Evolutionary conservation across 352 stramenopile genomes (phyloP).

Genomic region (Phytophthora pistaciae): DNA sequence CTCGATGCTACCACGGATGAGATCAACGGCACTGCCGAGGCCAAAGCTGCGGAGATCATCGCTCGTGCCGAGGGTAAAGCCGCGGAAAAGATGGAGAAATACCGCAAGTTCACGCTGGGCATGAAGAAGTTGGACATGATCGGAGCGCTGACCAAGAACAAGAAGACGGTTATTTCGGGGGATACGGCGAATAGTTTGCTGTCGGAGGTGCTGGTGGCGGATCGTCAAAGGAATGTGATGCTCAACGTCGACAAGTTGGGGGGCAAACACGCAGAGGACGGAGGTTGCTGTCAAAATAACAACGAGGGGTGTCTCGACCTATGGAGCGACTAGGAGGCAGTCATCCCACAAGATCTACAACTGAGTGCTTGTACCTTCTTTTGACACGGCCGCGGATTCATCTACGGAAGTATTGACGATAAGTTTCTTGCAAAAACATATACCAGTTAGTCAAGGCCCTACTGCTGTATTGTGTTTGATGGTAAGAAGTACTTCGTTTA

Average conservation of each 20-base stretch:
- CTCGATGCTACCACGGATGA: slow-evolving; percentile 46
- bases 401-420: too few species aligned
- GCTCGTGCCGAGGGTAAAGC: slow-evolving; percentile 50
- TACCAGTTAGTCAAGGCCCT: too few species aligned
- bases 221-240: slow-evolving; percentile 61
- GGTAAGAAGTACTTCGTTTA: too few species aligned
- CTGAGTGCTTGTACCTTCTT: too few species aligned
- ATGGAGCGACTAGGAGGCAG: neutral
- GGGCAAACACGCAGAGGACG: neutral
- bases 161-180: slow-evolving; percentile 55
- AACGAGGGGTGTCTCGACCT: neutral
- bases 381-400: too few species aligned
- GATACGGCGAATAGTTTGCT: slow-evolving; percentile 59
- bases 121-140: slow-evolving; percentile 61
- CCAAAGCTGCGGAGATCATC: slow-evolving; percentile 57
- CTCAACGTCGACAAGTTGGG: slow-evolving; percentile 46
- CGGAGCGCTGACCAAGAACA: slow-evolving; percentile 49
- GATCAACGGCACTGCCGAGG: slow-evolving; percentile 35
- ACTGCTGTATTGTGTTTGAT: too few species aligned
- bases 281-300: neutral
- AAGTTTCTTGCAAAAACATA: too few species aligned
- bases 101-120: slow-evolving; percentile 46
- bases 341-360: neutral
- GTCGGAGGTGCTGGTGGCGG: slow-evolving; percentile 65
- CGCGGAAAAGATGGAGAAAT: slow-evolving; percentile 50